Base-by-base conservation (phyloP, 169 alveolate genomes). In the Plasmodium ovale region DNA sequence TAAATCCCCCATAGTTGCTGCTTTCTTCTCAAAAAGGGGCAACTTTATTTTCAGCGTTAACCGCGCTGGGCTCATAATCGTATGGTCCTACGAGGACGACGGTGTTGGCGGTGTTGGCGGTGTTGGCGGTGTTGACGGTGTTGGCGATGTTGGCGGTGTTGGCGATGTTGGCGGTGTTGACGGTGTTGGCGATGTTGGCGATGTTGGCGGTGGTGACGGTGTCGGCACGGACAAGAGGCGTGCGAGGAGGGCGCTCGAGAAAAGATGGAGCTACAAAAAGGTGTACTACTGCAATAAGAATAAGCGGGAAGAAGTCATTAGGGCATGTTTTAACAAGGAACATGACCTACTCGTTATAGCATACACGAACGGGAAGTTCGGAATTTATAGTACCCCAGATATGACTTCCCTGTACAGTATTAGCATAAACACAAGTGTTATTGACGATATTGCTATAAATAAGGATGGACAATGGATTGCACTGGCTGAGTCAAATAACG, bases 391-490 rank as follows among this genome's bases (percentile, higher is more conserved):
- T 16, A 54, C 92, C 23, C 96, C 96, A 0, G 85, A 84, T 3
- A 87, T 93, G 64, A 79, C 47, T 5, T 77, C 96, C 0, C 69
- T 93, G 1, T 88, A 93, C 87, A 93, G 92, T 39, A 92, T 93
- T 16, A 71, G 92, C 49, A 87, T 93, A 10, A 94, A 92, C 37
- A 69, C 93, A 1, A 92, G 92, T 16, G 82, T 87, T 0, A 89
- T 93, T 7, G 96, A 93, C 72, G 92, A 94, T 16, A 91, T 93
- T 21, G 93, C 92, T 35, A 69, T 93, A 19, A 88, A 92, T 35
- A 73, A 42, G 7, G 96, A 91, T 87, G 99, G 99, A 23, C 97
- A 97, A 37, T 97, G 99, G 99, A 51, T 97, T 19, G 98, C 97
- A 5, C 91, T 96, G 33, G 98, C 97, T 9, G 95, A 96, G 21